Conservation (phyloP, 257 asterid genomes). For the Dorcoceras hygrometricum region DNA sequence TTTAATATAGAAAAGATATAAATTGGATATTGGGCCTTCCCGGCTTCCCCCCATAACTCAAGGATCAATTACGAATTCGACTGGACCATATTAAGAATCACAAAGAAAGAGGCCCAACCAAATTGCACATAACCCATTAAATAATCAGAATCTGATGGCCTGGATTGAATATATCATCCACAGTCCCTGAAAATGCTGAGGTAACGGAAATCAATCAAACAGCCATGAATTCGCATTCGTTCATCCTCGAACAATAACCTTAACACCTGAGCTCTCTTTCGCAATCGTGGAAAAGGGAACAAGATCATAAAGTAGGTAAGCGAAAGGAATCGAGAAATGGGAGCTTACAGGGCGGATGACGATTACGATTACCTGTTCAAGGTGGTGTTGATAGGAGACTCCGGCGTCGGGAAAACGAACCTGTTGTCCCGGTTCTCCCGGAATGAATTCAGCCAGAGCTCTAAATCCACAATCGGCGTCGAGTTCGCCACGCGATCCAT, state of each 20-base stretch:
- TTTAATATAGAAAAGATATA: too few species aligned
- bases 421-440: conserved; percentile 36
- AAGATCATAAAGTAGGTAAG: not conserved
- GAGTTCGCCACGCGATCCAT: conserved; percentile 46
- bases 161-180: not conserved
- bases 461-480: conserved; percentile 49
- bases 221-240: conserved; percentile 5
- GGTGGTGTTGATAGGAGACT: conserved; percentile 46
- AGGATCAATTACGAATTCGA: too few species aligned
- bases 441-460: conserved; percentile 43
- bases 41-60: too few species aligned
- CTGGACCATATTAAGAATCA: not conserved
- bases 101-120: not conserved
- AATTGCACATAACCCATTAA: not conserved
- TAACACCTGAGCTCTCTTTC: not conserved
- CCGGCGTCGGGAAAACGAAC: conserved; percentile 47
- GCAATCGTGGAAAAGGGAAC: not conserved
- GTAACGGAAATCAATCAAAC: conserved; percentile 7
- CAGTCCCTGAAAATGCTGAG: conserved; percentile 15
- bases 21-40: too few species aligned
- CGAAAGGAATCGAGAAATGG: conserved; percentile 18
- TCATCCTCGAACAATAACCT: not conserved
- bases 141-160: not conserved
- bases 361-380: conserved; percentile 50
- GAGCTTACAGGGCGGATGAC: conserved; percentile 40